These are phyloP conservation scores for Cyclocybe aegerita DNA, from an alignment of 768 basidiomycete genomes.

Conservation along the genomic window DNA sequence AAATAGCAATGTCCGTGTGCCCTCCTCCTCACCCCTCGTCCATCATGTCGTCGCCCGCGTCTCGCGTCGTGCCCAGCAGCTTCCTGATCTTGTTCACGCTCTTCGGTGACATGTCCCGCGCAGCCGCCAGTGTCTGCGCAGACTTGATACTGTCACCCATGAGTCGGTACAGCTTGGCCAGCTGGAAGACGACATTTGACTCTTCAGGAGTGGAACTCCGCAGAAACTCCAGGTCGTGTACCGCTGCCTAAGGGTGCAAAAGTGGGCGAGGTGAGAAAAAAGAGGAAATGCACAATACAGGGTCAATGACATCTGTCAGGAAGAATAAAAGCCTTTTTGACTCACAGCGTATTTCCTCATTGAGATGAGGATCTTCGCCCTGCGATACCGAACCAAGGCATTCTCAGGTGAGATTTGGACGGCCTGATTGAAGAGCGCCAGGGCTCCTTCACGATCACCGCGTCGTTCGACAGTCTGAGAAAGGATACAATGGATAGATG, in stretches of 20 bases:
- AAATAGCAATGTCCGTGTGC: slow-evolving; percentile 23
- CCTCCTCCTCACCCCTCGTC: slow-evolving; percentile 61
- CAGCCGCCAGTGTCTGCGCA: slow-evolving; percentile 82
- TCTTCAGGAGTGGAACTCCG: slow-evolving; percentile 88
- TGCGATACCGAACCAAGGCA: slow-evolving; percentile 90
- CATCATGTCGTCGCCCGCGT: slow-evolving; percentile 69
- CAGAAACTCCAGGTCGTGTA: slow-evolving; percentile 78
- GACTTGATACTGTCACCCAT: slow-evolving; percentile 78
- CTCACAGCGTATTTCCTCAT: slow-evolving; percentile 83
- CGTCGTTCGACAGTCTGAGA: slow-evolving; percentile 85
- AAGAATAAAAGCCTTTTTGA: slow-evolving; percentile 10
- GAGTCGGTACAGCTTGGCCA: slow-evolving; percentile 88
- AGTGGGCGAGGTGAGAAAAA: slow-evolving; percentile 1
- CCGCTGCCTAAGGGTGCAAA: slow-evolving; percentile 58
- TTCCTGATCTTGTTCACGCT: slow-evolving; percentile 81
- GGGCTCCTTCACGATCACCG: slow-evolving; percentile 73
- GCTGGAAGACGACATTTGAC: slow-evolving; percentile 94
- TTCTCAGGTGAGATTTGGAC: slow-evolving; percentile 80
- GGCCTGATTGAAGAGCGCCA: slow-evolving; percentile 80
- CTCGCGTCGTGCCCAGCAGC: slow-evolving; percentile 68
- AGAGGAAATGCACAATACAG: slow-evolving; percentile 1
- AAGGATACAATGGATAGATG: slow-evolving; percentile 7
- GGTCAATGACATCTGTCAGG: slow-evolving; percentile 12
- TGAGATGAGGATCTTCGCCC: slow-evolving; percentile 87
- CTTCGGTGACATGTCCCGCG: slow-evolving; percentile 93